Conservation (phyloP, 495 filamentous ascomycete genomes). For the Antarctomyces pellizariae region DNA sequence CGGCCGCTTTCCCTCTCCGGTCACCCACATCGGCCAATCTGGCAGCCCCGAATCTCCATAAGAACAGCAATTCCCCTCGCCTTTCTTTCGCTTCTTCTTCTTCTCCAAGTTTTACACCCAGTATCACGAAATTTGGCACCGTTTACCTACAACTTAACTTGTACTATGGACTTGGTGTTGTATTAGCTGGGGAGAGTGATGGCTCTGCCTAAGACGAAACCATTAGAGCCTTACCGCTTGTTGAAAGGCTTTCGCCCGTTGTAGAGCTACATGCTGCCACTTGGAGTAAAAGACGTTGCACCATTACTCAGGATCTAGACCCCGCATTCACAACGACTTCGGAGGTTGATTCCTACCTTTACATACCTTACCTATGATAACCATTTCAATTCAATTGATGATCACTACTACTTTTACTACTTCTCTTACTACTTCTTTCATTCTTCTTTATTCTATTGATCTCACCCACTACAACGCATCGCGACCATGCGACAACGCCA, state of each 20-base stretch:
- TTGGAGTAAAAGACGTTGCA: too few species aligned
- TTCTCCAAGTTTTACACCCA: slow-evolving; percentile 38
- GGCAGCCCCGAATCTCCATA: too few species aligned
- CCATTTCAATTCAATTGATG: too few species aligned
- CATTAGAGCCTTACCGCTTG: slow-evolving; percentile 6
- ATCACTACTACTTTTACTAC: too few species aligned
- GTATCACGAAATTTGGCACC: slow-evolving; percentile 39
- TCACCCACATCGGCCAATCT: too few species aligned
- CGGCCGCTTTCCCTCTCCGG: too few species aligned
- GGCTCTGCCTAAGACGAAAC: slow-evolving; percentile 32
- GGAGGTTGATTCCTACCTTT: too few species aligned
- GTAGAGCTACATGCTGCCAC: slow-evolving; percentile 14
- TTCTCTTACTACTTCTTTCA: neutral
- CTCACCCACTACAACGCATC: neutral
- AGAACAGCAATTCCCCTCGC: too few species aligned
- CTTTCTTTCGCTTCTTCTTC: slow-evolving; percentile 11
- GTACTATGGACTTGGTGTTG: slow-evolving; percentile 31
- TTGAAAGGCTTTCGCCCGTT: slow-evolving; percentile 18
- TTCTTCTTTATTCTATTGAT: neutral
- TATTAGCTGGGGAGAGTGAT: slow-evolving; percentile 46
- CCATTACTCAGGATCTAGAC: too few species aligned
- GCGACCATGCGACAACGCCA: slow-evolving; percentile 1
- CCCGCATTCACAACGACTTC: too few species aligned
- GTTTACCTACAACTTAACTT: slow-evolving; percentile 18
- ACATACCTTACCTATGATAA: too few species aligned